Base-by-base conservation (phyloP, 2,329 filamentous ascomycete species). In the Aurifilum marmelostoma region DNA sequence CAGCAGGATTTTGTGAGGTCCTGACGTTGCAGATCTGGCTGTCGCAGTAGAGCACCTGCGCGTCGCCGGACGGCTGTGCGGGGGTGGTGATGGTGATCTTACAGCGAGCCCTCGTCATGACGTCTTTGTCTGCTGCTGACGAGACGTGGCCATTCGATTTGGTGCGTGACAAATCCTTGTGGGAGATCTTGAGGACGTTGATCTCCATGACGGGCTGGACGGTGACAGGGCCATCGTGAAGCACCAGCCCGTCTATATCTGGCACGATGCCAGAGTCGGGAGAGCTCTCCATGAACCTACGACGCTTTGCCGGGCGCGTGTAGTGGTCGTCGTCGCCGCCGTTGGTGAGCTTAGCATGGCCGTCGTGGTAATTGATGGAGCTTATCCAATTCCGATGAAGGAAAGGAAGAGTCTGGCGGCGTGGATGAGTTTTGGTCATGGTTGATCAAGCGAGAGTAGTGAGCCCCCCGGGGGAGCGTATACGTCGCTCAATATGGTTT, bases 321-420 rank as follows among this genome's bases (percentile, higher is more conserved):
- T 77, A 75, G 32, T 80, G 75, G 58, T 80, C 78, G 67, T 81
- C 80, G 61, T 77, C 75, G 50, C 69, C 59, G 41, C 69, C 59
- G 41, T 67, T 72, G 56, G 54, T 70, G 68, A 67, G 54, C 56
- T 72, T 73, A 63, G 73, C 72, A 68, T 75, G 75, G 69, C 76
- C 72, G 71, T 80, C 78, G 18, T 80, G 72, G 70, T 81, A 79
- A 69, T 82, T 82, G 75, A 85, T 78, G 62, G 81, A 81, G 71
- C 79, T 81, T 71, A 83, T 79, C 84, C 83, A 87, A 75, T 84
- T 86, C 75, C 85, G 83, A 73, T 86, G 83, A 70, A 87, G 82
- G 76, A 85, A 88, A 70, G 86, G 85, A 68, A 83, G 79, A 73
- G 80, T 82, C 78, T 83, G 82, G 77, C 81, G 80, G 75, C 80